phyloP scores from a whole-genome alignment of 1,284 basidiomycete species.

The Cystobasidium sp. region DNA sequence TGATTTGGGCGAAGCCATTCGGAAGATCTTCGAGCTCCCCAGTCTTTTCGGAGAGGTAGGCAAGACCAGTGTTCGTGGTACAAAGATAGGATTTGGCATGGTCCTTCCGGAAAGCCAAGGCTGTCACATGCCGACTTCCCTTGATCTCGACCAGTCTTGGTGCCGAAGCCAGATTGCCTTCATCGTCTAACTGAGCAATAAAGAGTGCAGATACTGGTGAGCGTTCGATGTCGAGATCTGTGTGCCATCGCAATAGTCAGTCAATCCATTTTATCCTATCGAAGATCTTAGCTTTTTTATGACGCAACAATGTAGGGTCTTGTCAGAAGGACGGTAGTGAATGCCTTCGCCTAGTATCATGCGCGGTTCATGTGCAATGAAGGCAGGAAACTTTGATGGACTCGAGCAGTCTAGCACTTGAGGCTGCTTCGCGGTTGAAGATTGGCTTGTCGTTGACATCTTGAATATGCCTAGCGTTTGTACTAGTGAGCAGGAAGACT shows the following conservation, averaged over 20 bases:
- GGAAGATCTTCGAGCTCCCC: conserved; percentile 25
- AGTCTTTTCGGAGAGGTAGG: conserved; percentile 36
- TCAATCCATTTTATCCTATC: background rate
- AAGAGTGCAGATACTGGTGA: conserved; percentile 39
- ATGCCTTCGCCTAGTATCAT: conserved; percentile 43
- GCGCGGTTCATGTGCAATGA: conserved; percentile 41
- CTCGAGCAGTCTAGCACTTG: conserved; percentile 17
- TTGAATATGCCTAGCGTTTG: background rate
- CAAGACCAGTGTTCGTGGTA: conserved; percentile 41
- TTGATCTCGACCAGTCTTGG: conserved; percentile 32
- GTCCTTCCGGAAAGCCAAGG: conserved; percentile 35
- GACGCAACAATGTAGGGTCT: conserved; percentile 42
- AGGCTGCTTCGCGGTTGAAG: background rate
- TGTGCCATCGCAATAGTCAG: background rate
- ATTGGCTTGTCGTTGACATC: background rate
- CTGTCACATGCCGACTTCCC: conserved; percentile 37
- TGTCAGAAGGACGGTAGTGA: conserved; percentile 39
- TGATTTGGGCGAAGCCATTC: conserved; percentile 25
- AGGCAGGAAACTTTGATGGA: conserved; percentile 12
- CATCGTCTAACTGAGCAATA: conserved; percentile 30
- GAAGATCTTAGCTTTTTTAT: background rate
- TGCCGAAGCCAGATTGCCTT: conserved; percentile 5
- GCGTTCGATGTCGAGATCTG: conserved; percentile 43
- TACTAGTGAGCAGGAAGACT: no score
- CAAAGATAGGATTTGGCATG: conserved; percentile 29